A percentile compares a stretch with the other conserved stretches of the same genome.
Evolutionary conservation across 495 filamentous ascomycete species (phyloP).

Genomic region (Penicillium goetzii): DNA sequence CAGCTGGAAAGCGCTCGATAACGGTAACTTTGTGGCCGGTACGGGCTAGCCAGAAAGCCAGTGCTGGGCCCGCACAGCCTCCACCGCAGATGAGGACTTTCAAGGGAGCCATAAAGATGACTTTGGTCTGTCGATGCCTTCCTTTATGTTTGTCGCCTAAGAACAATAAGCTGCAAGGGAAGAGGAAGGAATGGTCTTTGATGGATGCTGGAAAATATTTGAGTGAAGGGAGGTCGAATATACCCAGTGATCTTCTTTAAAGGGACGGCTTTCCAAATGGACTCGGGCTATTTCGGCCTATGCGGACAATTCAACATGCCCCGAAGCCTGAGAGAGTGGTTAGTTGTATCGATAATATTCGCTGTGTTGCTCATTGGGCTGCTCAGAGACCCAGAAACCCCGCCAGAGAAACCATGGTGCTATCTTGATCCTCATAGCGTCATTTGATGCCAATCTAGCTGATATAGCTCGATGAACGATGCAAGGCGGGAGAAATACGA

Average conservation of each 20-base stretch:
- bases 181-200: not conserved
- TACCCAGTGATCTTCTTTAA: not conserved
- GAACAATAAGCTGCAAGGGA: not conserved
- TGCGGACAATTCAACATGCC: not conserved
- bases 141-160: not conserved
- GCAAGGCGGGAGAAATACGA: no score
- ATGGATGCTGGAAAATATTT: not conserved
- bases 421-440: not conserved
- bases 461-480: no score
- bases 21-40: conserved; percentile 41
- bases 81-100: conserved; percentile 37
- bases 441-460: not conserved
- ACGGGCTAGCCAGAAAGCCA: conserved; percentile 47
- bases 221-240: not conserved
- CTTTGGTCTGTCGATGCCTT: not conserved
- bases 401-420: not conserved
- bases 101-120: conserved; percentile 19
- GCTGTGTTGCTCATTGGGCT: not conserved
- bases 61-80: conserved; percentile 41
- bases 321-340: not conserved
- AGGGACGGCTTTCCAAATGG: not conserved
- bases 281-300: conserved; percentile 1
- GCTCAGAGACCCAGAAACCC: not conserved
- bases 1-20: conserved; percentile 44
- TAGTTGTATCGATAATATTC: not conserved